A percentile compares a stretch with the other conserved stretches of the same genome.
phyloP scores from a whole-genome alignment of 1,139 yeast genomes.

The Wickerhamomyces sp. region DNA sequence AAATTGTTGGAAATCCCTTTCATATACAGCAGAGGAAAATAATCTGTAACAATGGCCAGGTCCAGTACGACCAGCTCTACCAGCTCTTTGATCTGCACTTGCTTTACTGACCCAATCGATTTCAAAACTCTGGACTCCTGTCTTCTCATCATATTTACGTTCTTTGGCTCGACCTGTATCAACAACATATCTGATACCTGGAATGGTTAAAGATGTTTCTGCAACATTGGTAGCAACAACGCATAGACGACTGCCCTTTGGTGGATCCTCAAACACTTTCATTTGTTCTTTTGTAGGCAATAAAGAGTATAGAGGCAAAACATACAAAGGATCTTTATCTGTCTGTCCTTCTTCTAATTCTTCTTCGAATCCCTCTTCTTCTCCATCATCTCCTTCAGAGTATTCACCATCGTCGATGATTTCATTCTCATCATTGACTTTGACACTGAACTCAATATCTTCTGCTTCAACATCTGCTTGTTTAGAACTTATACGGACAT shows the following conservation, averaged over 20 bases:
- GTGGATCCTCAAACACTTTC: conserved; percentile 86
- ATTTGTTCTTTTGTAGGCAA: conserved; percentile 92
- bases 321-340: conserved; percentile 77
- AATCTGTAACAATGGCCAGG: conserved; percentile 97
- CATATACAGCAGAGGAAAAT: conserved; percentile 93
- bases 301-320: conserved; percentile 85
- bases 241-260: conserved; percentile 79
- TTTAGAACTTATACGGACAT: conserved; percentile 52
- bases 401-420: conserved; percentile 33
- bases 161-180: conserved; percentile 95
- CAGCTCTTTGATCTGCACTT: conserved; percentile 91
- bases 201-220: conserved; percentile 94
- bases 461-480: conserved; percentile 77
- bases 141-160: conserved; percentile 72
- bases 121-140: conserved; percentile 91
- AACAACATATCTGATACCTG: conserved; percentile 90
- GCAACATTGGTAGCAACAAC: conserved; percentile 97
- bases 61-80: conserved; percentile 99
- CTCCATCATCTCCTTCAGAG: conserved; percentile 41
- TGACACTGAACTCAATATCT: conserved; percentile 76
- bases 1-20: conserved; percentile 77
- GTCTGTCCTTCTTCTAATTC: conserved; percentile 69
- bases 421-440: conserved; percentile 30
- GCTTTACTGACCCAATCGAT: conserved; percentile 94
- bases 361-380: conserved; percentile 92